Conservation (phyloP, 2,329 filamentous ascomycete species). For the Diaporthe vexans region DNA sequence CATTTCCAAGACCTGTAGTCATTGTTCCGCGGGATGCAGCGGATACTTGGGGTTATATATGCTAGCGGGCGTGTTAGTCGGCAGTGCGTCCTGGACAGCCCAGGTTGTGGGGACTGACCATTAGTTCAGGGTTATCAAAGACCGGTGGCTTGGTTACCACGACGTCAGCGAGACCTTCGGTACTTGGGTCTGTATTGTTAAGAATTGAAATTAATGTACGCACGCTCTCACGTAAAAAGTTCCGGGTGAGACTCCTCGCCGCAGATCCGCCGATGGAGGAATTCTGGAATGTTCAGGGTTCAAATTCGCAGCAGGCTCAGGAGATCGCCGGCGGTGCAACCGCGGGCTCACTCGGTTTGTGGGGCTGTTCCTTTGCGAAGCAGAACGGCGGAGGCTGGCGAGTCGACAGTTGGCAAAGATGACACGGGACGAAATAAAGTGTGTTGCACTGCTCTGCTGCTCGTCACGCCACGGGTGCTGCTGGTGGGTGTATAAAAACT, state of each 20-base stretch:
- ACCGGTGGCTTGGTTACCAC: conserved; percentile 36
- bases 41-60: conserved; percentile 16
- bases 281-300: not conserved
- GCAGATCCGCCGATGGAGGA: conserved; percentile 21
- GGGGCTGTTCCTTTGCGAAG: conserved; percentile 10
- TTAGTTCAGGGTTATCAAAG: conserved; percentile 18
- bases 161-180: conserved; percentile 31
- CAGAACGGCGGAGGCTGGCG: conserved; percentile 9
- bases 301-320: conserved; percentile 22
- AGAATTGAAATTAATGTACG: conserved; percentile 15
- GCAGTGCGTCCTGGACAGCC: conserved; percentile 2
- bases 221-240: conserved; percentile 36
- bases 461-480: conserved; percentile 31
- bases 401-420: conserved; percentile 2
- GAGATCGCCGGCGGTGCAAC: conserved; percentile 12
- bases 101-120: conserved; percentile 24
- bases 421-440: conserved; percentile 15
- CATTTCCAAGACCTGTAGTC: conserved; percentile 41
- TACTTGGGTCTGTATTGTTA: conserved; percentile 17
- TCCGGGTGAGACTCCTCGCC: conserved; percentile 3
- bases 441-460: conserved; percentile 3
- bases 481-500: conserved; percentile 21
- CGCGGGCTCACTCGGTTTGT: conserved; percentile 15
- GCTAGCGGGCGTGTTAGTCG: conserved; percentile 34
- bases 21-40: conserved; percentile 36